Percentiles rank a stretch among this genome's conserved stretches.
phyloP scores from a whole-genome alignment of 2,329 filamentous ascomycete species.

The Rosellinia necatrix region DNA sequence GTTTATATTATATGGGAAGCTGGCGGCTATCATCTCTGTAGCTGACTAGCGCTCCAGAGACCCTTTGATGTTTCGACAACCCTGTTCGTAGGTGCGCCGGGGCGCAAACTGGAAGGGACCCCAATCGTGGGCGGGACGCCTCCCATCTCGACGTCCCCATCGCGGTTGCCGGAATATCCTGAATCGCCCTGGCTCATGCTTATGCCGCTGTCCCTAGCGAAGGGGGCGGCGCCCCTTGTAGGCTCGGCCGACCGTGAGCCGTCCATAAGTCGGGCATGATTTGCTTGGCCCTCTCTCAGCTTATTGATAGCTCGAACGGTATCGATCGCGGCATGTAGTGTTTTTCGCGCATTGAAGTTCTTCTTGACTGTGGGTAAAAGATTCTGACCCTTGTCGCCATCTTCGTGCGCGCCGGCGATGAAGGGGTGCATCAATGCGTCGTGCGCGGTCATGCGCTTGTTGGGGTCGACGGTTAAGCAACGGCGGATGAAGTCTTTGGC shows the following conservation, averaged over 20 bases:
- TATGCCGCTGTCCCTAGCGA: slow-evolving; percentile 51
- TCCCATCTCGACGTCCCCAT: slow-evolving; percentile 54
- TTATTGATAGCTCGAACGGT: slow-evolving; percentile 74
- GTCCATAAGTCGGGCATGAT: slow-evolving; percentile 61
- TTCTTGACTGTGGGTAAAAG: slow-evolving; percentile 72
- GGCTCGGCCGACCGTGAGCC: slow-evolving; percentile 60
- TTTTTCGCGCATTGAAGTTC: slow-evolving; percentile 74
- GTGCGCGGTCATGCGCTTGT: slow-evolving; percentile 87
- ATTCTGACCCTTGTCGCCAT: slow-evolving; percentile 61
- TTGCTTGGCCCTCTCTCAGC: slow-evolving; percentile 62
- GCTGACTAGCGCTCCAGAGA: slow-evolving; percentile 56
- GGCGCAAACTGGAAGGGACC: slow-evolving; percentile 58
- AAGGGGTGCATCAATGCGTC: slow-evolving; percentile 72
- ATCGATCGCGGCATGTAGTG: slow-evolving; percentile 71
- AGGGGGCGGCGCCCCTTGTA: slow-evolving; percentile 43
- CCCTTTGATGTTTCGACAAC: slow-evolving; percentile 68
- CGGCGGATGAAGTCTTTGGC: slow-evolving; percentile 91
- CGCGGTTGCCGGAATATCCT: slow-evolving; percentile 51
- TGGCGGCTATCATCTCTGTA: slow-evolving; percentile 32
- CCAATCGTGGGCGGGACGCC: slow-evolving; percentile 44
- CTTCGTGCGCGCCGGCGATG: slow-evolving; percentile 55
- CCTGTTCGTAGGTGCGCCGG: slow-evolving; percentile 59
- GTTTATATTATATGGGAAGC: slow-evolving; percentile 5
- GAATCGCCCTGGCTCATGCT: slow-evolving; percentile 51
- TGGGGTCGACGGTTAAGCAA: slow-evolving; percentile 89